phyloP scores from a whole-genome alignment of 306 rosid species.

The Astragalus glycyphyllos region DNA sequence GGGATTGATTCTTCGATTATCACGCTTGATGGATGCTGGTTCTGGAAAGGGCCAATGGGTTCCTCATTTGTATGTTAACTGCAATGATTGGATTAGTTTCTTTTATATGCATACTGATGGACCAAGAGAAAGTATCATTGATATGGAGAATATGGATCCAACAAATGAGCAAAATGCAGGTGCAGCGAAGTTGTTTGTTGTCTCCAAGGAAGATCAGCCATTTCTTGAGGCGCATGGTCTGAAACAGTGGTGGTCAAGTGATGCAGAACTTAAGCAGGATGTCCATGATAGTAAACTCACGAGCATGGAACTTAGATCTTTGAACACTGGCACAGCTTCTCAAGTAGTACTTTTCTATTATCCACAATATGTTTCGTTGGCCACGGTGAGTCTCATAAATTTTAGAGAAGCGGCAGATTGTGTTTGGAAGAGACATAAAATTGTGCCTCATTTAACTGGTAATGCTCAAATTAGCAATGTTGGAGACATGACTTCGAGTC shows the following conservation, averaged over 20 bases:
- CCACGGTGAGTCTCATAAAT: constrained; percentile 59
- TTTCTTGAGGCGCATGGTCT: constrained; percentile 46
- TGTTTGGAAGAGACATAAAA: constrained; percentile 73
- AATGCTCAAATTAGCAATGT: constrained; percentile 49
- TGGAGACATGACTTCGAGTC: constrained; percentile 35
- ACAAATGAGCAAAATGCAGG: constrained; percentile 15
- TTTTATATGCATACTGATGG: constrained; percentile 42
- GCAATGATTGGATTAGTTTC: constrained; percentile 42
- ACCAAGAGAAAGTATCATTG: constrained; percentile 19
- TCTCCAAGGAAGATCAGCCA: constrained; percentile 38
- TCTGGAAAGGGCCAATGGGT: constrained; percentile 37
- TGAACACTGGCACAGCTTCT: constrained; percentile 34
- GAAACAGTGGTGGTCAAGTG: constrained; percentile 48
- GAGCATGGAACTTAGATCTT: constrained; percentile 35
- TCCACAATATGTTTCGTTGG: constrained; percentile 67
- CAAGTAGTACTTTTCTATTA: constrained; percentile 61
- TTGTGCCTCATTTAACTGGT: constrained; percentile 60
- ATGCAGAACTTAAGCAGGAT: constrained; percentile 31
- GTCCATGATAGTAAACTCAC: constrained; percentile 41
- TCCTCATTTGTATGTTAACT: constrained; percentile 48
- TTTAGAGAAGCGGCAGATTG: constrained; percentile 67
- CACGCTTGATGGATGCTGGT: constrained; percentile 32
- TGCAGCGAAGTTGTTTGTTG: constrained; percentile 36
- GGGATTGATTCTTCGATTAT: constrained; percentile 54
- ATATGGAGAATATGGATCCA: constrained; percentile 28